A percentile compares a stretch with the other conserved stretches of the same genome.
phyloP scores from a whole-genome alignment of 2,329 filamentous ascomycete genomes.

The Ophiosphaerella herpotricha region DNA sequence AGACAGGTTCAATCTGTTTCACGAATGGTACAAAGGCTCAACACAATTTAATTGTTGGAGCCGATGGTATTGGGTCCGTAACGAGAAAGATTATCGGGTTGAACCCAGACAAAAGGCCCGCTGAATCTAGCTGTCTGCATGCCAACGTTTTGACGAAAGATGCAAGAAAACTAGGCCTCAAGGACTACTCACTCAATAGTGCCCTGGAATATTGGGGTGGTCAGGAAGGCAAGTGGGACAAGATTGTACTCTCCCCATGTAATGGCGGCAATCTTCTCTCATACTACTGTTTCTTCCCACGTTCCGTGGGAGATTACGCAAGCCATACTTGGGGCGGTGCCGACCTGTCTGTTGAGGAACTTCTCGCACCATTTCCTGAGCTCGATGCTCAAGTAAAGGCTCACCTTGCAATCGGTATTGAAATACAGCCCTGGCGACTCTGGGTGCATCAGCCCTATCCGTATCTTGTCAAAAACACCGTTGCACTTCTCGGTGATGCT shows the following conservation, averaged over 20 bases:
- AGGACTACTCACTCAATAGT: constrained; percentile 64
- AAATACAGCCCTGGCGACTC: constrained; percentile 69
- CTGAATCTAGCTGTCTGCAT: constrained; percentile 66
- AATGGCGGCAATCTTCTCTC: constrained; percentile 67
- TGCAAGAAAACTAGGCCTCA: constrained; percentile 63
- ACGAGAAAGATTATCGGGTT: constrained; percentile 68
- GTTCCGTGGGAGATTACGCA: constrained; percentile 63
- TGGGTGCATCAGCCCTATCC: constrained; percentile 68
- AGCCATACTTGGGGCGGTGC: constrained; percentile 63
- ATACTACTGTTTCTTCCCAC: constrained; percentile 73
- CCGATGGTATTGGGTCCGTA: constrained; percentile 70
- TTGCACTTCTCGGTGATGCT: constrained; percentile 68
- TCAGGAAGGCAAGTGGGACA: constrained; percentile 65
- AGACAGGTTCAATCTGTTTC: constrained; percentile 43
- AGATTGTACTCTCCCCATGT: constrained; percentile 73
- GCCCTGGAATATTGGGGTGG: constrained; percentile 75
- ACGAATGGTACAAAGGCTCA: constrained; percentile 55
- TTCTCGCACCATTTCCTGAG: constrained; percentile 64
- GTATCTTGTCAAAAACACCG: constrained; percentile 57
- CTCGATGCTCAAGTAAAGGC: constrained; percentile 62
- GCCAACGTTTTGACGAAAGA: constrained; percentile 66
- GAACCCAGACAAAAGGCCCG: constrained; percentile 61
- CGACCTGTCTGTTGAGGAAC: constrained; percentile 61
- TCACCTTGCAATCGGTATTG: constrained; percentile 64
- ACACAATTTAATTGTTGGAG: constrained; percentile 67